phyloP scores from a whole-genome alignment of 345 rosid genomes.

The Erysimum cheiranthoides region DNA sequence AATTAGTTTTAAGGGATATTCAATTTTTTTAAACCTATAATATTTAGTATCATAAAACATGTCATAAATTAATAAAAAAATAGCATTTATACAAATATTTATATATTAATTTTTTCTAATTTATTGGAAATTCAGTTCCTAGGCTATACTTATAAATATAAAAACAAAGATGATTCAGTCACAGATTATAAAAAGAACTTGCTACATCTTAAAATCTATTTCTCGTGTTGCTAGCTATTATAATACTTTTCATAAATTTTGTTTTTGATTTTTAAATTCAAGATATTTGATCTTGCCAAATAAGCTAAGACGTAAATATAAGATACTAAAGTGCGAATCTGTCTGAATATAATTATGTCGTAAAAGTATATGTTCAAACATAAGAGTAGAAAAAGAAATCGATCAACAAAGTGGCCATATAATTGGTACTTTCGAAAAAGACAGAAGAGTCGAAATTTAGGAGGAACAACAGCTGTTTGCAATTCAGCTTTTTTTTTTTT shows the following conservation, averaged over 20 bases:
- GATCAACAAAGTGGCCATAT: slow-evolving; percentile 32
- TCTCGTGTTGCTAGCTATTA: not conserved
- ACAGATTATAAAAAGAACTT: no score
- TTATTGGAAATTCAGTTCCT: no score
- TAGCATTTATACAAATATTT: no score
- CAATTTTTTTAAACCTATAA: no score
- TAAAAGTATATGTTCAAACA: not conserved
- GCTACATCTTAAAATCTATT: not conserved
- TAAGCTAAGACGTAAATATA: slow-evolving; percentile 38
- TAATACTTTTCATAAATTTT: no score
- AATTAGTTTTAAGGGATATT: no score
- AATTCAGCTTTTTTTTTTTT: slow-evolving; percentile 6
- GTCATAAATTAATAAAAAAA: no score
- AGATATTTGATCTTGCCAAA: slow-evolving; percentile 5
- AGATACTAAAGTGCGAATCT: slow-evolving; percentile 35
- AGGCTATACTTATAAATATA: no score
- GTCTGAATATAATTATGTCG: slow-evolving; percentile 33
- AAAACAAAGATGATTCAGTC: no score
- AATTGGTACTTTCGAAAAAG: slow-evolving; percentile 45
- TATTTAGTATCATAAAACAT: no score
- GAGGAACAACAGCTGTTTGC: slow-evolving; percentile 45
- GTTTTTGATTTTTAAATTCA: no score
- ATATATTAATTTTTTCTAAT: no score
- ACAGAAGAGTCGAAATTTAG: slow-evolving; percentile 31
- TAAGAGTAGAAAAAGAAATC: not conserved